Evolutionary conservation across 495 filamentous ascomycete genomes (phyloP).

Genomic region (Amorphotheca resinae): DNA sequence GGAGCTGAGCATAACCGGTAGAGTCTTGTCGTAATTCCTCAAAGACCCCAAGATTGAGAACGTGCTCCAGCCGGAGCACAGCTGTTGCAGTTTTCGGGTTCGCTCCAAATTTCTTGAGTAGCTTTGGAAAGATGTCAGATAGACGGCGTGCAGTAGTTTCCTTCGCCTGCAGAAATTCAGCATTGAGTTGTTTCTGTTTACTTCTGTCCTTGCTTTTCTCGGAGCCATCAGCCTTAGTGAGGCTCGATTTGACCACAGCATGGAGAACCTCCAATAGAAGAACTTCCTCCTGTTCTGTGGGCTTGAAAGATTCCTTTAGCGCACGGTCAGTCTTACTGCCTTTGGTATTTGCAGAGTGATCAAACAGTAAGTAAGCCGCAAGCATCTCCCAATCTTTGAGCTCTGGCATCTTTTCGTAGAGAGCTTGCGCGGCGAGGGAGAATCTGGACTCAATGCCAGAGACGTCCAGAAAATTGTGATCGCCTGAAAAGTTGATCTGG

Average conservation of each 20-base stretch:
- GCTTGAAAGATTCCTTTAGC: slow-evolving; percentile 12
- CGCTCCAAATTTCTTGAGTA: slow-evolving; percentile 85
- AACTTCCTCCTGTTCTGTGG: slow-evolving; percentile 57
- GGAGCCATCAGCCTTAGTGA: slow-evolving; percentile 46
- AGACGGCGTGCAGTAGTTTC: slow-evolving; percentile 65
- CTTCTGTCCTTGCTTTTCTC: slow-evolving; percentile 53
- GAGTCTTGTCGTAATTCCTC: slow-evolving; percentile 80
- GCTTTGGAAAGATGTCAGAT: slow-evolving; percentile 63
- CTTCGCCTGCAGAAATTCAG: slow-evolving; percentile 50
- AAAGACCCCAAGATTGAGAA: slow-evolving; percentile 77
- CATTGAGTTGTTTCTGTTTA: slow-evolving; percentile 50
- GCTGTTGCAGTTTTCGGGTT: slow-evolving; percentile 73
- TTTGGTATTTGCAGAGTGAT: slow-evolving; percentile 47
- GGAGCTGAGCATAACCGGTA: slow-evolving; percentile 62
- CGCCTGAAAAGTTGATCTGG: slow-evolving; percentile 19
- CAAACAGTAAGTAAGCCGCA: slow-evolving; percentile 81
- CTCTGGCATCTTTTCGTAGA: slow-evolving; percentile 71
- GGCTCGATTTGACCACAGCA: slow-evolving; percentile 55
- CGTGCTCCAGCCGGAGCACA: slow-evolving; percentile 76
- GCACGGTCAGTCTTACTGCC: slow-evolving; percentile 11
- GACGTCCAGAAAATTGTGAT: slow-evolving; percentile 36
- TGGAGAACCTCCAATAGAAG: slow-evolving; percentile 80
- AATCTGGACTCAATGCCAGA: slow-evolving; percentile 62
- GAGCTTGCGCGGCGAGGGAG: slow-evolving; percentile 67
- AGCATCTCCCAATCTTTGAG: slow-evolving; percentile 78